Conservation (phyloP, 805 yeast species). For the Barnettozyma siamensis region DNA sequence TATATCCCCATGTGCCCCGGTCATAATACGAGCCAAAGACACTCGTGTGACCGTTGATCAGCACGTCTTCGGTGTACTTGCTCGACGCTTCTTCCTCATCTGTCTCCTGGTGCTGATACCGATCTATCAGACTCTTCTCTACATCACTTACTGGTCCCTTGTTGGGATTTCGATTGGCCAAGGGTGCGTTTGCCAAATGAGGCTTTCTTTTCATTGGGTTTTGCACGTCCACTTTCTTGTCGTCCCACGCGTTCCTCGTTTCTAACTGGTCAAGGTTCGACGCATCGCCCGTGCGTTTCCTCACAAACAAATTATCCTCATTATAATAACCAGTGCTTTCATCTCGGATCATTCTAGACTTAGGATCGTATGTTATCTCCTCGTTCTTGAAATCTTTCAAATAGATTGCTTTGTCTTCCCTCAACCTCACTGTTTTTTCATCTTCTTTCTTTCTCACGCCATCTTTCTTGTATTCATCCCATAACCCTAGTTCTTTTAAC, state of each 20-base stretch:
- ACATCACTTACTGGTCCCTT: conserved; percentile 25
- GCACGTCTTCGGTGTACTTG: conserved; percentile 32
- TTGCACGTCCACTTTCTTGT: conserved; percentile 22
- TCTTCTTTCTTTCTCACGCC: conserved; percentile 28
- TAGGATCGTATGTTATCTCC: conserved; percentile 45
- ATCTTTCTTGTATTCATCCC: conserved; percentile 14
- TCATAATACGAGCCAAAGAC: conserved; percentile 42
- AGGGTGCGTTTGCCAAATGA: too few relatives aligned
- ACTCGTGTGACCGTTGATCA: conserved; percentile 33
- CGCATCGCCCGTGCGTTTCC: conserved; percentile 54
- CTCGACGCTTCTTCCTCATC: conserved; percentile 17
- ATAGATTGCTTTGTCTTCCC: conserved; percentile 76
- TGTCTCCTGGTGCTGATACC: conserved; percentile 25
- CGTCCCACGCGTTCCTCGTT: conserved; percentile 45
- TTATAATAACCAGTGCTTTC: conserved; percentile 29
- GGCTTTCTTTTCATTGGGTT: conserved; percentile 43
- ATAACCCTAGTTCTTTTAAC: conserved; percentile 33
- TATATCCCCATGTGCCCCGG: conserved; percentile 39
- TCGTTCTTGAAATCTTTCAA: conserved; percentile 42
- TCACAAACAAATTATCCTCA: conserved; percentile 43
- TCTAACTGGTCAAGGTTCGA: conserved; percentile 36
- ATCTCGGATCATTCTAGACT: conserved; percentile 37
- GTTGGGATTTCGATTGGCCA: too few relatives aligned
- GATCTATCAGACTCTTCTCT: conserved; percentile 29
- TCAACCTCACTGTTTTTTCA: conserved; percentile 48